phyloP scores from a whole-genome alignment of 257 asterid species.

The Solanum stenotomum region DNA sequence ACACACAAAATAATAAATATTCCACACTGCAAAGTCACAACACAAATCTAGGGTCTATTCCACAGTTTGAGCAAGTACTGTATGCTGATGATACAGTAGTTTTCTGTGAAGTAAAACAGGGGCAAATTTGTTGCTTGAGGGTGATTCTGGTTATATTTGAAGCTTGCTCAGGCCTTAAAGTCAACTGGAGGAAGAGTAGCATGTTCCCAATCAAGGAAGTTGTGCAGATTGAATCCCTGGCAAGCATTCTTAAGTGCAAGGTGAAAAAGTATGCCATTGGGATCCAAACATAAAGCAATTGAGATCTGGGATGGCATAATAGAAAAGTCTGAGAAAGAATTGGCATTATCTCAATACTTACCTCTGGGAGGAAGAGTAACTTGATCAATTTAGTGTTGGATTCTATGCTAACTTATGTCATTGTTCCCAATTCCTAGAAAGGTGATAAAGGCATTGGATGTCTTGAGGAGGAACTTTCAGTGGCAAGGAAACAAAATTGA shows the following conservation, averaged over 20 bases:
- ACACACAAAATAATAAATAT: not conserved
- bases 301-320: not conserved
- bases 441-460: not conserved
- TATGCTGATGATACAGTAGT: not conserved
- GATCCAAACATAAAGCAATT: not conserved
- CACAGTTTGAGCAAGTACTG: not conserved
- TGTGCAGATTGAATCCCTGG: not conserved
- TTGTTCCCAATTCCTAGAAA: not conserved
- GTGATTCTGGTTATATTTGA: not conserved
- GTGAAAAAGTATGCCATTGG: not conserved
- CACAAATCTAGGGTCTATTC: not conserved
- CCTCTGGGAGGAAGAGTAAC: not conserved
- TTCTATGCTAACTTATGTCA: not conserved
- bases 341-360: not conserved
- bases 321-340: not conserved
- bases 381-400: not conserved
- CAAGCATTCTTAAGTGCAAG: not conserved
- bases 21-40: not conserved
- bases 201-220: not conserved
- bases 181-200: not conserved
- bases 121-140: not conserved
- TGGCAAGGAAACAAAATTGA: not conserved
- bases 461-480: not conserved
- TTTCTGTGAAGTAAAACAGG: not conserved
- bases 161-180: not conserved